These are phyloP conservation scores for Botrytis fragariae DNA, from an alignment of 2,329 filamentous ascomycete species.

Conservation along the genomic window DNA sequence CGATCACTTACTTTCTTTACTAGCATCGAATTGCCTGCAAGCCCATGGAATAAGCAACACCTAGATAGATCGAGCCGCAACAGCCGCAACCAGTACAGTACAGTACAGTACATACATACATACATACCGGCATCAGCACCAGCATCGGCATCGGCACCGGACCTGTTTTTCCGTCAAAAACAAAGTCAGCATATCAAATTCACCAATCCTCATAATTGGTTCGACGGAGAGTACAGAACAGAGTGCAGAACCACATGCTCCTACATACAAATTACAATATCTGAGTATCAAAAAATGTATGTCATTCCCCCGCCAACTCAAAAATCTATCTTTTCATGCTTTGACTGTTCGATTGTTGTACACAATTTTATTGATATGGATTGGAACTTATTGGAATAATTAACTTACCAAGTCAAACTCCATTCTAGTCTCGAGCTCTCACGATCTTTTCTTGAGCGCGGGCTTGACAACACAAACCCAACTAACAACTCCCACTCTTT, in stretches of 20 bases:
- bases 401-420: not conserved
- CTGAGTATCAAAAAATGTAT: not conserved
- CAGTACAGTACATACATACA: not conserved
- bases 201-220: not conserved
- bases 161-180: not conserved
- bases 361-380: not conserved
- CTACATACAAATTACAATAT: not conserved
- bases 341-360: not conserved
- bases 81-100: not conserved
- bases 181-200: not conserved
- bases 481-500: not conserved
- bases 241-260: not conserved
- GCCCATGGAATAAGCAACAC: not conserved
- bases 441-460: not conserved
- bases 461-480: not conserved
- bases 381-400: not conserved
- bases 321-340: not conserved
- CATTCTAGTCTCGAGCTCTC: not conserved
- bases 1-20: not conserved
- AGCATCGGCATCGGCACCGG: not conserved
- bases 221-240: not conserved
- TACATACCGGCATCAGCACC: not conserved
- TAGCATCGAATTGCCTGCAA: not conserved
- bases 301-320: not conserved
- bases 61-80: slow-evolving; percentile 1